A percentile compares a stretch with the other conserved stretches of the same genome.
Conservation (phyloP, 495 filamentous ascomycete genomes). For the Apodospora peruviana region DNA sequence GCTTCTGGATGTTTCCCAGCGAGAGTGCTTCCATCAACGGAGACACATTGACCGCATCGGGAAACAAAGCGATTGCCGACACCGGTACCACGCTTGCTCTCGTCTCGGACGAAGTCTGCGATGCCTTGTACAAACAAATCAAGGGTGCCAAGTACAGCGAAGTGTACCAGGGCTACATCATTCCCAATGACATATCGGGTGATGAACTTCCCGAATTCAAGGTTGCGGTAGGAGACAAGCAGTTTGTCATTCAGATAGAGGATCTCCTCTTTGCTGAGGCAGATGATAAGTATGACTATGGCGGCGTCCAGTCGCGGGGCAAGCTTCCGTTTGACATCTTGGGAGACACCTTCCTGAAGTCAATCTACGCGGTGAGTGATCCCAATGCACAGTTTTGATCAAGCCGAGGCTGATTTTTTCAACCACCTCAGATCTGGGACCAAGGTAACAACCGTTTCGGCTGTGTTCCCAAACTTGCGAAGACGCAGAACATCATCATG, state of each 20-base stretch:
- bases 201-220: conserved; percentile 61
- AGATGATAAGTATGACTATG: conserved; percentile 56
- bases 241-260: conserved; percentile 67
- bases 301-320: conserved; percentile 70
- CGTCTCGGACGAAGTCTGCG: conserved; percentile 58
- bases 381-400: not conserved
- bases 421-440: conserved; percentile 58
- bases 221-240: conserved; percentile 60
- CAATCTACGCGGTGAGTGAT: conserved; percentile 62
- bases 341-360: conserved; percentile 69
- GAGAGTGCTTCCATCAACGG: conserved; percentile 56
- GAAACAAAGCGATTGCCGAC: conserved; percentile 75
- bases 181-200: conserved; percentile 51
- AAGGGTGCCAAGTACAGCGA: conserved; percentile 60
- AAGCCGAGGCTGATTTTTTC: not conserved
- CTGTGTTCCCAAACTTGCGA: conserved; percentile 58
- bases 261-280: conserved; percentile 61
- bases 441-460: conserved; percentile 67
- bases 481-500: conserved; percentile 49
- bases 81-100: conserved; percentile 73
- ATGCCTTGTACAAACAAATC: conserved; percentile 66
- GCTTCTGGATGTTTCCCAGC: conserved; percentile 69
- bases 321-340: conserved; percentile 64
- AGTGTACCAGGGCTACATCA: conserved; percentile 61
- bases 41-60: conserved; percentile 46